Evolutionary conservation across 805 yeast species (phyloP), one percentile per base, ranked within the genome.

Genomic region (Metschnikowia henanensis): DNA sequence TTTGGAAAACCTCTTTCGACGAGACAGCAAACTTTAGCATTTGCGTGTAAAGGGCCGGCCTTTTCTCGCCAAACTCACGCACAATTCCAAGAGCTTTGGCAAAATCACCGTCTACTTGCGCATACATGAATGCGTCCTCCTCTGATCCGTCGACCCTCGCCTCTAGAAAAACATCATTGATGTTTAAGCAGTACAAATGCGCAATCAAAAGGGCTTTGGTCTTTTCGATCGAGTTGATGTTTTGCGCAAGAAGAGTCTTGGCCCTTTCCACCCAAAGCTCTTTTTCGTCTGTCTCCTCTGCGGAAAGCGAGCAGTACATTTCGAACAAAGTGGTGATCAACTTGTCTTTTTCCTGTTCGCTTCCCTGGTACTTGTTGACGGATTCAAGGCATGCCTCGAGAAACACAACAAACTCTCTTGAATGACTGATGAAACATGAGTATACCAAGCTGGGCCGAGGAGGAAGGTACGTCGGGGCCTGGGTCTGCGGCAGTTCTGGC

Each of bases 381-480:
- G 86, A 75, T 53, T 84, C 87, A 13, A 90, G 65, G 55, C 96
- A 89, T 0, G 98, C 97, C 60, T 94, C 99, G 44, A 94, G 64
- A 50, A 94, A 94, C 6, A 87, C 86, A 20, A 91, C 94, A 72
- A 94, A 92, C 58, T 91, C 94, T 57, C 83, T 79, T 0, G 94
- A 90, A 59, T 86, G 88, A 52, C 83, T 79, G n/a, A 87, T 80
- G 61, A 94, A 94, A 1, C 95, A 81, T 2, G 92, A 83, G 59
- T 89, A 94, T 1, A 92, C 87, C 30, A 92, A 72, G 35, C 90
- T 75, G 6, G 98, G 98, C 39, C 83, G 76, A 3, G 99, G 99
- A 1, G 98, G 97, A 39, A 84, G 83, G 61, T 94, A 94, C 0
- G 94, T 86, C 13, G 91, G 84, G 58, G 45, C 15, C 21, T 30